phyloP scores from a whole-genome alignment of 2,329 filamentous ascomycete species.

The Pseudogymnoascus sp. region DNA sequence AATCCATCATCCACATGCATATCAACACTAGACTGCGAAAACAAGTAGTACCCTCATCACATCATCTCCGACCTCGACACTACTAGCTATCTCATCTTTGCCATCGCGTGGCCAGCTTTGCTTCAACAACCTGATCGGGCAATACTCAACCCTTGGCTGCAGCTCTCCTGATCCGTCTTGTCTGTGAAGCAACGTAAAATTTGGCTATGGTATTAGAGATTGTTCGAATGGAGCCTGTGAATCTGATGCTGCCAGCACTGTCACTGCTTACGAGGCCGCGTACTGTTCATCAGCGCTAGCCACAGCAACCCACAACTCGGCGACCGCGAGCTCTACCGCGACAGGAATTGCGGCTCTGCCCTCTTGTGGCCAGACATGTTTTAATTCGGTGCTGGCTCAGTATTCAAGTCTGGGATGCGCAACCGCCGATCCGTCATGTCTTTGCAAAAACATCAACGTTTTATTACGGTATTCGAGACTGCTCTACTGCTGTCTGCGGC shows the following conservation, averaged over 20 bases:
- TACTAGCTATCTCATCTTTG: conserved; percentile 1
- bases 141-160: conserved; percentile 32
- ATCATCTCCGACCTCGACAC: background rate
- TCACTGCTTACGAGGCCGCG: conserved; percentile 16
- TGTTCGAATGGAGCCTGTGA: conserved; percentile 33
- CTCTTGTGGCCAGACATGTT: conserved; percentile 22
- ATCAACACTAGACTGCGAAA: background rate
- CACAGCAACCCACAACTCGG: background rate
- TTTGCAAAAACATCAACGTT: conserved; percentile 32
- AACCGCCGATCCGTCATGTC: conserved; percentile 30
- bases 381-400: conserved; percentile 33
- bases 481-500: conserved; percentile 31
- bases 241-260: conserved; percentile 20
- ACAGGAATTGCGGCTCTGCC: conserved; percentile 11
- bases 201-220: conserved; percentile 35
- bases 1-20: too few species aligned
- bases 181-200: conserved; percentile 33
- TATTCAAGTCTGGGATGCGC: conserved; percentile 30
- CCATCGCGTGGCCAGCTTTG: conserved; percentile 15
- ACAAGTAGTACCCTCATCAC: background rate
- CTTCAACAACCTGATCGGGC: conserved; percentile 33
- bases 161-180: conserved; percentile 29
- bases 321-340: background rate
- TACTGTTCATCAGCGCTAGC: conserved; percentile 12
- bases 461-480: conserved; percentile 34